These are phyloP conservation scores for Trichosporon sp. DNA, from an alignment of 1,284 basidiomycete species.

Conservation along the genomic window DNA sequence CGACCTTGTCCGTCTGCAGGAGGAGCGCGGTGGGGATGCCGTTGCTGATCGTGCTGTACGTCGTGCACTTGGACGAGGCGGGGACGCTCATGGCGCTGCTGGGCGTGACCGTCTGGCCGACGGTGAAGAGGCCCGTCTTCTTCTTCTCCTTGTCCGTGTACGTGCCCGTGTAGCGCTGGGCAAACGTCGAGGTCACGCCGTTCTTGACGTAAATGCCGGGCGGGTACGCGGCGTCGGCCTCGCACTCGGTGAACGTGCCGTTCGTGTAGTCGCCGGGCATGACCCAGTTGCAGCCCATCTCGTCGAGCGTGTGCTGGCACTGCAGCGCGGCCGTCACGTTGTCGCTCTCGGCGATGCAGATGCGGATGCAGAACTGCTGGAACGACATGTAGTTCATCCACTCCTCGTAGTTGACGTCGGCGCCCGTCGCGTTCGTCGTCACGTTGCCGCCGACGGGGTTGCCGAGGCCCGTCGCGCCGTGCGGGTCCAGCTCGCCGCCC, in stretches of 20 bases:
- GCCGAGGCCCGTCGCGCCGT: slow-evolving; percentile 52
- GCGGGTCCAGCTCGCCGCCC: slow-evolving; percentile 54
- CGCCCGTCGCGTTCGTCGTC: slow-evolving; percentile 53
- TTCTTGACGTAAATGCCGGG: slow-evolving; percentile 47
- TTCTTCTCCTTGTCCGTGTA: slow-evolving; percentile 34
- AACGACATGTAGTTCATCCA: slow-evolving; percentile 54
- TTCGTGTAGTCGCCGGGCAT: slow-evolving; percentile 52
- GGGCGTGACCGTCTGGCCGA: slow-evolving; percentile 48
- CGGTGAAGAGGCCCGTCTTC: slow-evolving; percentile 43
- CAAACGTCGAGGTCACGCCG: slow-evolving; percentile 48
- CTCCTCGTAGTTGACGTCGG: slow-evolving; percentile 54
- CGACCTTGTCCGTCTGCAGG: slow-evolving; percentile 6
- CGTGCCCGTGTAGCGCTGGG: slow-evolving; percentile 50
- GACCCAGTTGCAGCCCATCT: slow-evolving; percentile 52
- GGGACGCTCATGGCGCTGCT: slow-evolving; percentile 41
- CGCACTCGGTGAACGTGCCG: slow-evolving; percentile 50
- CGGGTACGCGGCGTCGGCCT: slow-evolving; percentile 49
- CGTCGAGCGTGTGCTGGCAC: slow-evolving; percentile 49
- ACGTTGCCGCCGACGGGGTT: slow-evolving; percentile 57
- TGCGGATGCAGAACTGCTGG: slow-evolving; percentile 50
- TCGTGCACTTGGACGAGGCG: slow-evolving; percentile 47
- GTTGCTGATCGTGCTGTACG: slow-evolving; percentile 45
- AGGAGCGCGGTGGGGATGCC: slow-evolving; percentile 28
- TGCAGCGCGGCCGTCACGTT: slow-evolving; percentile 40
- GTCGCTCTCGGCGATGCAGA: slow-evolving; percentile 48